Evolutionary conservation across 2,329 filamentous ascomycete genomes (phyloP).

Genomic region (Fusarium scirpi): DNA sequence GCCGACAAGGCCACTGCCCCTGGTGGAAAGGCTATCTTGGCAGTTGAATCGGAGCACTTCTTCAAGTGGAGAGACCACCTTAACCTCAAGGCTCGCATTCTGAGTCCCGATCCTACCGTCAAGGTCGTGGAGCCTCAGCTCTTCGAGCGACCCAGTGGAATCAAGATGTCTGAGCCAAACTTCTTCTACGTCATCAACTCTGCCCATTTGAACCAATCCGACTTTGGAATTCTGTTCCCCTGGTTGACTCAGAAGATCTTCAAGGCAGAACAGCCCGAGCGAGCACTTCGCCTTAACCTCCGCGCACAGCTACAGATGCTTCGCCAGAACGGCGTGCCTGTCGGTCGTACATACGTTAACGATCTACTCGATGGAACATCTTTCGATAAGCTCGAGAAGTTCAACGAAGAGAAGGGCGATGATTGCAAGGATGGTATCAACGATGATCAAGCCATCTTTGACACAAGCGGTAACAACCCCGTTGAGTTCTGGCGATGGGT

Average conservation of each 20-base stretch:
- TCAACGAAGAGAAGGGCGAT: constrained; percentile 28
- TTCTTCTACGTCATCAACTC: constrained; percentile 80
- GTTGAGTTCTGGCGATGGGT: constrained; percentile 66
- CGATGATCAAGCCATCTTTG: constrained; percentile 65
- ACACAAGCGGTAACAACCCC: constrained; percentile 53
- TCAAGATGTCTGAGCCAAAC: constrained; percentile 65
- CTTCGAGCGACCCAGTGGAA: constrained; percentile 58
- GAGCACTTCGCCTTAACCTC: constrained; percentile 69
- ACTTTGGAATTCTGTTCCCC: constrained; percentile 86
- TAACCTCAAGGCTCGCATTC: constrained; percentile 72
- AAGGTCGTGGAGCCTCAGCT: constrained; percentile 56
- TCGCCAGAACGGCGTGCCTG: constrained; percentile 61
- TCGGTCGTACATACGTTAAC: constrained; percentile 62
- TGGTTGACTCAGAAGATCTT: constrained; percentile 72
- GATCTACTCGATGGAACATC: constrained; percentile 63
- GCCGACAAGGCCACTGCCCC: constrained; percentile 61
- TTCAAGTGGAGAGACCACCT: constrained; percentile 82
- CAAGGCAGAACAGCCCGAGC: constrained; percentile 67
- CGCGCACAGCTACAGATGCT: constrained; percentile 69
- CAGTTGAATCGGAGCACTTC: constrained; percentile 81
- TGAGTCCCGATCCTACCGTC: constrained; percentile 68
- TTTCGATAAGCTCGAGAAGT: constrained; percentile 52
- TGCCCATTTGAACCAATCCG: constrained; percentile 86
- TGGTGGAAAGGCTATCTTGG: constrained; percentile 71
- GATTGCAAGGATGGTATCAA: constrained; percentile 54